Conservation (phyloP, 805 yeast genomes). For the Schwanniomyces occidentalis region DNA sequence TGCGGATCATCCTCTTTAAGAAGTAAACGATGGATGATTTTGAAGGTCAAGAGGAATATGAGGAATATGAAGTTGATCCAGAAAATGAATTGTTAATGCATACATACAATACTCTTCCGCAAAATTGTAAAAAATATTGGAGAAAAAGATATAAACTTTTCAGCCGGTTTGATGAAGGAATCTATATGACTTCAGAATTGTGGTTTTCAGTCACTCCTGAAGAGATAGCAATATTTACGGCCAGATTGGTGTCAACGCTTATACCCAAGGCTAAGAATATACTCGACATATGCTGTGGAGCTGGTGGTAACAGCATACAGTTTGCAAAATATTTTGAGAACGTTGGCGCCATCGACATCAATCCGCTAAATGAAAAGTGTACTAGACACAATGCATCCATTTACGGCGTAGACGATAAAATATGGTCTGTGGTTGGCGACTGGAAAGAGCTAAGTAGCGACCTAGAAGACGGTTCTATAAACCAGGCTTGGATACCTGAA, state of each 20-base stretch:
- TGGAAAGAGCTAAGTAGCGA: slow-evolving; percentile 37
- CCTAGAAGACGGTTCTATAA: slow-evolving; percentile 14
- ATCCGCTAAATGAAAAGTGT: slow-evolving; percentile 61
- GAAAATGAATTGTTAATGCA: slow-evolving; percentile 38
- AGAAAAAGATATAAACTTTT: slow-evolving; percentile 59
- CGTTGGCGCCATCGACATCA: slow-evolving; percentile 65
- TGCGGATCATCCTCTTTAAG: slow-evolving; percentile 1
- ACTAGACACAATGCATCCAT: slow-evolving; percentile 64
- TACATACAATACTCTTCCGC: slow-evolving; percentile 39
- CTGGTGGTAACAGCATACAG: slow-evolving; percentile 84
- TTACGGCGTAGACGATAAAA: slow-evolving; percentile 56
- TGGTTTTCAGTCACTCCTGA: slow-evolving; percentile 94
- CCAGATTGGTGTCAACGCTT: slow-evolving; percentile 52
- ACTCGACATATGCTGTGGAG: slow-evolving; percentile 80
- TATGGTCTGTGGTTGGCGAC: slow-evolving; percentile 52
- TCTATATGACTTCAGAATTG: slow-evolving; percentile 66
- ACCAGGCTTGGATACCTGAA: slow-evolving; percentile 34
- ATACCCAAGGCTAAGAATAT: slow-evolving; percentile 49
- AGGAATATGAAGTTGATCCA: not conserved
- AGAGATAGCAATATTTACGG: slow-evolving; percentile 58
- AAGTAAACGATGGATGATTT: slow-evolving; percentile 5
- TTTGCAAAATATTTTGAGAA: slow-evolving; percentile 58
- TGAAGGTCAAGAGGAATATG: not conserved
- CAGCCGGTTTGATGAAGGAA: slow-evolving; percentile 63
- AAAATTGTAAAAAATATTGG: slow-evolving; percentile 57